A percentile compares a stretch with the other conserved stretches of the same genome.
Evolutionary conservation across 352 stramenopile species (phyloP).

Genomic region (Blastocystis sp.): DNA sequence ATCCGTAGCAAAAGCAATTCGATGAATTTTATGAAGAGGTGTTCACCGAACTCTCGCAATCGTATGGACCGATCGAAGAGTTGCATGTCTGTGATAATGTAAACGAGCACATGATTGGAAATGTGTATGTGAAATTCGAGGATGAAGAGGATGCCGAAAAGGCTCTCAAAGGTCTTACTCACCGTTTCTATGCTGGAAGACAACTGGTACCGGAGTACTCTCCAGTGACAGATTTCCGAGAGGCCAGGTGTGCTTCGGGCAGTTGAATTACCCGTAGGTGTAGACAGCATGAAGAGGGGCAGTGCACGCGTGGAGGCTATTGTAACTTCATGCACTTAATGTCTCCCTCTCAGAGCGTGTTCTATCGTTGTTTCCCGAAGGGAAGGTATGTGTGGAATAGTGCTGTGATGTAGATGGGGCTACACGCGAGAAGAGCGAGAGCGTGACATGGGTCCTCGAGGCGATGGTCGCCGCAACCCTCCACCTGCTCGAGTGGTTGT

Average conservation of each 20-base stretch:
- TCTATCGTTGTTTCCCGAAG: slow-evolving; percentile 57
- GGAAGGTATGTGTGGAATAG: neutral
- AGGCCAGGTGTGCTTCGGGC: slow-evolving; percentile 72
- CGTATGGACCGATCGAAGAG: slow-evolving; percentile 91
- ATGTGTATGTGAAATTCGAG: slow-evolving; percentile 97
- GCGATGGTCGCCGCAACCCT: slow-evolving; percentile 31
- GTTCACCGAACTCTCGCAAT: slow-evolving; percentile 94
- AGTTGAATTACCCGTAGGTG: slow-evolving; percentile 68
- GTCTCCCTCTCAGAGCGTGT: slow-evolving; percentile 71
- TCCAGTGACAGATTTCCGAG: slow-evolving; percentile 94
- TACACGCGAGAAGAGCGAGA: slow-evolving; percentile 41
- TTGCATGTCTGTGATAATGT: slow-evolving; percentile 99
- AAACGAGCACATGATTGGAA: slow-evolving; percentile 97
- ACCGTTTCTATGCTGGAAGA: slow-evolving; percentile 90
- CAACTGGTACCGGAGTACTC: slow-evolving; percentile 93
- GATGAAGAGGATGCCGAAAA: slow-evolving; percentile 94
- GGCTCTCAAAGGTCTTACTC: slow-evolving; percentile 88
- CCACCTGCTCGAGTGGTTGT: neutral
- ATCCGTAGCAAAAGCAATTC: slow-evolving; percentile 68
- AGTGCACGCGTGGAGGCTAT: slow-evolving; percentile 89
- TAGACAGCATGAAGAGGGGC: slow-evolving; percentile 94
- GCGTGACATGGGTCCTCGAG: slow-evolving; percentile 36
- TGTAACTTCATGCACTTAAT: slow-evolving; percentile 99
- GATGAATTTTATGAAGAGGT: slow-evolving; percentile 92
- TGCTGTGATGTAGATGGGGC: slow-evolving; percentile 9